Evolutionary conservation across 2,329 filamentous ascomycete genomes (phyloP).

Genomic region (Colletotrichum plurivorum): DNA sequence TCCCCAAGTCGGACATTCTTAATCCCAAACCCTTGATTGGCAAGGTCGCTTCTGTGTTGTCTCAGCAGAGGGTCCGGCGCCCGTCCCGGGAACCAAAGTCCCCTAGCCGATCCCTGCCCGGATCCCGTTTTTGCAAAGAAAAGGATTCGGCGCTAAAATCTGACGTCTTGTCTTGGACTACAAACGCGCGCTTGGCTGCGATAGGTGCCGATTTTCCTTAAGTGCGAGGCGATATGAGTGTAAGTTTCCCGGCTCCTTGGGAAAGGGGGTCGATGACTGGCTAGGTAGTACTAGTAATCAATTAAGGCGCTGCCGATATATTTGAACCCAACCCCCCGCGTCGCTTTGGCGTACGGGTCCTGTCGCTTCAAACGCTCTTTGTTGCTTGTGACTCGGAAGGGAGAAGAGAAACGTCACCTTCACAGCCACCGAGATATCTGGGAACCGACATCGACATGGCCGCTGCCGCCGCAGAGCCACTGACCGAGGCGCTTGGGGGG

Average conservation of each 20-base stretch:
- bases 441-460: constrained; percentile 6
- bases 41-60: too few relatives aligned
- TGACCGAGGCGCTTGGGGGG: not conserved
- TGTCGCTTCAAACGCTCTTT: too few relatives aligned
- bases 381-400: not conserved
- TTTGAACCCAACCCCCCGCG: not conserved
- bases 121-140: not conserved
- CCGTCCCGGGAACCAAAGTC: too few relatives aligned
- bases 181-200: not conserved
- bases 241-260: too few relatives aligned
- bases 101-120: too few relatives aligned
- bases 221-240: too few relatives aligned
- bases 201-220: too few relatives aligned
- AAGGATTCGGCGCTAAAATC: not conserved
- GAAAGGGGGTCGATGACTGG: too few relatives aligned
- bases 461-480: not conserved
- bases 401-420: not conserved
- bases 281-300: too few relatives aligned
- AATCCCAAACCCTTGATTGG: too few relatives aligned
- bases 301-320: not conserved
- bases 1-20: too few relatives aligned
- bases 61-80: too few relatives aligned
- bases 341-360: not conserved
- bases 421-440: not conserved
- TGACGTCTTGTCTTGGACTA: not conserved